Evolutionary conservation across 257 asterid genomes (phyloP), one percentile per base, ranked within the genome.

Genomic region (Scutellaria barbata): DNA sequence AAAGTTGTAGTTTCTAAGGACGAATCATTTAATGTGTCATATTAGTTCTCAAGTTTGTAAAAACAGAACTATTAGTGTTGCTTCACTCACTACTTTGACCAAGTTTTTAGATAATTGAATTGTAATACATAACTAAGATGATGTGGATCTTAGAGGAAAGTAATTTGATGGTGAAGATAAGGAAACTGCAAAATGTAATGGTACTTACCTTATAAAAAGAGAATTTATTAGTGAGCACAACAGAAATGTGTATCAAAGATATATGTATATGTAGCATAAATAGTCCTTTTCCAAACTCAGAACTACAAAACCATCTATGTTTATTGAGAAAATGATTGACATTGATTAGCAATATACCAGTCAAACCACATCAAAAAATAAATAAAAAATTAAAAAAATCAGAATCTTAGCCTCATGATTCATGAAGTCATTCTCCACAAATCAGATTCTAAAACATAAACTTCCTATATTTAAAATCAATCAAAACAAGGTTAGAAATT

Each of bases 111-210:
- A 11, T 2, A 10, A 48, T 30, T 8, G 52, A 47, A 46, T 11
- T 18, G 11, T 40, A 12, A 68, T 7, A 39, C 22, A 35, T 6
- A 66, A 55, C 30, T 55, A 7, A 20, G 57, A 58, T 39, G 63
- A 50, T 30, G 45, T 64, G 16, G 66, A 65, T 37, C 68, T n/a
- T 56, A 11, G 46, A 51, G 18, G 48, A 46, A 22, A 63, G n/a
- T 18, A 73, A 30, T 35, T 65, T 16, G n/a, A 54, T 54, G 43
- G 37, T 9, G 73, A 65, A 11, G 54, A 39, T 16, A 59, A 48
- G 58, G 10, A 12, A 41, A 39, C 45, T 13, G 7, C 14, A 39
- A 14, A 42, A 17, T 9, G 10, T 12, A 63, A 45, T 45, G 51
- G 40, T 41, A 13, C 52, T 67, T 43, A 56, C 10, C 43, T 41